Evolutionary conservation across 2,329 filamentous ascomycete genomes (phyloP).

Genomic region (Colletotrichum sp.): DNA sequence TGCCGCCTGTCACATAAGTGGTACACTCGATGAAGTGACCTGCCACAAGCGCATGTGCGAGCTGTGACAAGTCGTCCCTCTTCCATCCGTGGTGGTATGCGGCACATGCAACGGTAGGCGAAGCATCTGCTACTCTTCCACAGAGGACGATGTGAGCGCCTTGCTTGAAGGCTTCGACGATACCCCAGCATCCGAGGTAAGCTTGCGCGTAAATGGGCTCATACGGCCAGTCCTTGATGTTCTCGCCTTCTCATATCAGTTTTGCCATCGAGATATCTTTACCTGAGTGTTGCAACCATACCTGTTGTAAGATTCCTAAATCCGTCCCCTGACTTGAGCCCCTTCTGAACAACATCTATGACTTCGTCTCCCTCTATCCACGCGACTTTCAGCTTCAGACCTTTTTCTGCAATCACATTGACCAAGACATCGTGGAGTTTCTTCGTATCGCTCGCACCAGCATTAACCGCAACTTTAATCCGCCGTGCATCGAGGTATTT

Average conservation of each 20-base stretch:
- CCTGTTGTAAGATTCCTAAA: conserved; percentile 13
- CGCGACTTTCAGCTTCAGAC: conserved; percentile 36
- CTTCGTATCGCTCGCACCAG: conserved; percentile 42
- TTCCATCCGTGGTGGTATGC: conserved; percentile 57
- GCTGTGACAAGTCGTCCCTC: conserved; percentile 45
- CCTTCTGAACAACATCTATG: conserved; percentile 26
- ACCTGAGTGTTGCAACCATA: not conserved
- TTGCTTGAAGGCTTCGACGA: conserved; percentile 45
- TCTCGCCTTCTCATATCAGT: not conserved
- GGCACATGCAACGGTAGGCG: conserved; percentile 55
- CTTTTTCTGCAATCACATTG: conserved; percentile 32
- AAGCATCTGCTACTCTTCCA: conserved; percentile 49
- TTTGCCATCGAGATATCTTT: not conserved
- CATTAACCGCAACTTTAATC: conserved; percentile 44
- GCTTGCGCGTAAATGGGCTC: conserved; percentile 42
- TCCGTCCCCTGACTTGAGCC: not conserved
- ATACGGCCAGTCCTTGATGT: conserved; percentile 19
- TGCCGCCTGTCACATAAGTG: conserved; percentile 55
- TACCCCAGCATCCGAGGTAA: conserved; percentile 53
- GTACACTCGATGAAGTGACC: conserved; percentile 58
- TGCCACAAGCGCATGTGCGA: conserved; percentile 51
- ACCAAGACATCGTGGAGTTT: conserved; percentile 33
- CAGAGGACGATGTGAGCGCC: conserved; percentile 49
- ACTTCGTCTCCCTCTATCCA: conserved; percentile 46
- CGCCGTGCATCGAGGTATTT: conserved; percentile 37